Evolutionary conservation across 805 yeast species (phyloP).

Genomic region (Zygotorulaspora chibaensis): DNA sequence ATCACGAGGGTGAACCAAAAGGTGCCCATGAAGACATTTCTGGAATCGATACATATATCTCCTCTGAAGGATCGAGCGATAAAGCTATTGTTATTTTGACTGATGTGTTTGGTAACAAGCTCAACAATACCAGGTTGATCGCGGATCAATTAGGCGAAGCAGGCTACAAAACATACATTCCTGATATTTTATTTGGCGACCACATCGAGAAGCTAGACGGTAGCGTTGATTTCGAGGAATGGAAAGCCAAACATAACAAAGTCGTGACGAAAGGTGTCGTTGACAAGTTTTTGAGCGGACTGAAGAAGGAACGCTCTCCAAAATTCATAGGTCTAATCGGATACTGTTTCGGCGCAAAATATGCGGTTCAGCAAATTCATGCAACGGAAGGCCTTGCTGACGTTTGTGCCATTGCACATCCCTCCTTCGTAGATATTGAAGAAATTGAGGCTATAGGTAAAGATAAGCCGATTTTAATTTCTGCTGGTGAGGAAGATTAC

Average conservation of each 20-base stretch:
- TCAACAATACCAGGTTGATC: slow-evolving; percentile 53
- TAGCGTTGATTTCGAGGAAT: slow-evolving; percentile 34
- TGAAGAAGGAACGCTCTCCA: slow-evolving; percentile 45
- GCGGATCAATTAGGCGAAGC: slow-evolving; percentile 61
- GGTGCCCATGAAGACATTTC: slow-evolving; percentile 42
- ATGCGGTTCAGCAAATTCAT: slow-evolving; percentile 47
- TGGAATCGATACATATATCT: slow-evolving; percentile 45
- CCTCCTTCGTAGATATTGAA: slow-evolving; percentile 63
- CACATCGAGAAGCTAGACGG: slow-evolving; percentile 35
- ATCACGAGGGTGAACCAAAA: slow-evolving; percentile 48
- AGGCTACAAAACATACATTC: slow-evolving; percentile 65
- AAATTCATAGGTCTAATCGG: slow-evolving; percentile 59
- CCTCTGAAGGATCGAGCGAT: slow-evolving; percentile 42
- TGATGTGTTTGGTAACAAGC: slow-evolving; percentile 64
- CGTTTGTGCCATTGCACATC: slow-evolving; percentile 79
- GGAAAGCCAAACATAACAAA: slow-evolving; percentile 53
- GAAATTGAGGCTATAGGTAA: slow-evolving; percentile 53
- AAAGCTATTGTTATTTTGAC: slow-evolving; percentile 59
- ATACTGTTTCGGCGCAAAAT: slow-evolving; percentile 83
- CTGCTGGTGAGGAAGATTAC: slow-evolving; percentile 69
- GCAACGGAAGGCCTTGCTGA: slow-evolving; percentile 39
- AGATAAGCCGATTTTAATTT: slow-evolving; percentile 59
- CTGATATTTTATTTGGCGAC: slow-evolving; percentile 64
- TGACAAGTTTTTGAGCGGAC: slow-evolving; percentile 42
- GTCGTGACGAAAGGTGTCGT: slow-evolving; percentile 48